Percentiles rank a stretch among this genome's conserved stretches.
Conservation (phyloP, 2,329 filamentous ascomycete genomes). For the Microsporum audouinii region DNA sequence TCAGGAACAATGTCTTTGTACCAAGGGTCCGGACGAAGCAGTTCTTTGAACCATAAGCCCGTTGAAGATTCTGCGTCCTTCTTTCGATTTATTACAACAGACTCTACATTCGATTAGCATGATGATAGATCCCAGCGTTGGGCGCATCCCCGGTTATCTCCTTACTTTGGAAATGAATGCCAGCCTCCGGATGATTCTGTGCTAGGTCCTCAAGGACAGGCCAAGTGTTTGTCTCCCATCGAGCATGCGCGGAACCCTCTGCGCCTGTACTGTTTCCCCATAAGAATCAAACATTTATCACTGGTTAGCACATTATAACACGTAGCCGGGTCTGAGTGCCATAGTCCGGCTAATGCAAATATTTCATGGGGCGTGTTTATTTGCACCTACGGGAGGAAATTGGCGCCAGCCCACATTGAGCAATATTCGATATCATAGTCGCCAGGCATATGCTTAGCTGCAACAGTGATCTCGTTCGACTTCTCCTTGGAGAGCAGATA, state of each 20-base stretch:
- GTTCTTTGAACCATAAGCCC: slow-evolving; percentile 52
- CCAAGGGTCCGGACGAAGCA: slow-evolving; percentile 60
- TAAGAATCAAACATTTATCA: neutral
- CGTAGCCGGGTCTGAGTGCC: neutral
- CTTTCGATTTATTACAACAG: slow-evolving; percentile 47
- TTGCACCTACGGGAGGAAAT: slow-evolving; percentile 56
- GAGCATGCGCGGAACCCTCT: slow-evolving; percentile 27
- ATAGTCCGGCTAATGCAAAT: neutral
- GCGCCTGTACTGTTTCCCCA: slow-evolving; percentile 26
- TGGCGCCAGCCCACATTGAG: slow-evolving; percentile 80
- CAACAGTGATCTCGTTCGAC: slow-evolving; percentile 52
- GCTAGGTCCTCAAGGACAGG: slow-evolving; percentile 49
- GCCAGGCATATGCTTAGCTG: slow-evolving; percentile 84
- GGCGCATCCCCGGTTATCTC: neutral
- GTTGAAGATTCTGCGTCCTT: slow-evolving; percentile 49
- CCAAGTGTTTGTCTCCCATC: slow-evolving; percentile 56
- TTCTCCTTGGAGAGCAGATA: slow-evolving; percentile 48
- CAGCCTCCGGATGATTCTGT: slow-evolving; percentile 59
- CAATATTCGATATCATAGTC: slow-evolving; percentile 88
- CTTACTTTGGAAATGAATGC: slow-evolving; percentile 64
- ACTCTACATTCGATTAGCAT: slow-evolving; percentile 26
- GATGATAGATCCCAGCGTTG: neutral
- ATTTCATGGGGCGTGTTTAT: too few species aligned
- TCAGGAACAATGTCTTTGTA: slow-evolving; percentile 60
- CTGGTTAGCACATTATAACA: neutral